Evolutionary conservation across 2,329 filamentous ascomycete genomes (phyloP).

Genomic region (Graphium sp.): DNA sequence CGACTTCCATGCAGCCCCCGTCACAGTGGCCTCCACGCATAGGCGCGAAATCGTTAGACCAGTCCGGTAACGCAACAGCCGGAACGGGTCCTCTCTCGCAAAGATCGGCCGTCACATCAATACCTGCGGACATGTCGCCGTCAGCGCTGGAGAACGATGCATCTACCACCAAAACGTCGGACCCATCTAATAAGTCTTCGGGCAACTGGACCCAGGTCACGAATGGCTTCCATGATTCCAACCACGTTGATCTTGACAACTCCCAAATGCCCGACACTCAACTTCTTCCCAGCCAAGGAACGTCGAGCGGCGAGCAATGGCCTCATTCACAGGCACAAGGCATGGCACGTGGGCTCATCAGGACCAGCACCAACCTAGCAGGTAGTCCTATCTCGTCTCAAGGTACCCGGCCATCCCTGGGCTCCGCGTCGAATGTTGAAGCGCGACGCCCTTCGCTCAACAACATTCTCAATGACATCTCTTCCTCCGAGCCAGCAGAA

Average conservation of each 20-base stretch:
- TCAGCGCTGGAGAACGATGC: conserved; percentile 61
- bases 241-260: conserved; percentile 13
- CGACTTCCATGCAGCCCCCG: conserved; percentile 31
- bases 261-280: conserved; percentile 38
- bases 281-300: conserved; percentile 23
- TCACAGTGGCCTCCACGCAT: conserved; percentile 10
- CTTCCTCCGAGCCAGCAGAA: conserved; percentile 14
- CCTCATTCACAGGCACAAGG: conserved; percentile 39
- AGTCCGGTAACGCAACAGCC: conserved; percentile 19
- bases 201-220: conserved; percentile 56
- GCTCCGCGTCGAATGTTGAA: neutral
- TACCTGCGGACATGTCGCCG: conserved; percentile 40
- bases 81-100: conserved; percentile 47
- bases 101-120: conserved; percentile 38
- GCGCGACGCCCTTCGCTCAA: conserved; percentile 15
- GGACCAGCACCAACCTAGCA: conserved; percentile 9
- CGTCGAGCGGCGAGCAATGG: conserved; percentile 37
- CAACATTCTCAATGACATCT: conserved; percentile 22
- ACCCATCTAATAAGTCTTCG: conserved; percentile 49
- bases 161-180: conserved; percentile 82
- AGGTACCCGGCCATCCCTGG: neutral
- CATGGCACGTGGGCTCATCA: conserved; percentile 20
- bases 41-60: conserved; percentile 17
- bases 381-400: conserved; percentile 22
- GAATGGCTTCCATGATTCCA: conserved; percentile 42